Evolutionary conservation across 257 asterid genomes (phyloP), one percentile per base, ranked within the genome.

Genomic region (Rehmannia glutinosa): DNA sequence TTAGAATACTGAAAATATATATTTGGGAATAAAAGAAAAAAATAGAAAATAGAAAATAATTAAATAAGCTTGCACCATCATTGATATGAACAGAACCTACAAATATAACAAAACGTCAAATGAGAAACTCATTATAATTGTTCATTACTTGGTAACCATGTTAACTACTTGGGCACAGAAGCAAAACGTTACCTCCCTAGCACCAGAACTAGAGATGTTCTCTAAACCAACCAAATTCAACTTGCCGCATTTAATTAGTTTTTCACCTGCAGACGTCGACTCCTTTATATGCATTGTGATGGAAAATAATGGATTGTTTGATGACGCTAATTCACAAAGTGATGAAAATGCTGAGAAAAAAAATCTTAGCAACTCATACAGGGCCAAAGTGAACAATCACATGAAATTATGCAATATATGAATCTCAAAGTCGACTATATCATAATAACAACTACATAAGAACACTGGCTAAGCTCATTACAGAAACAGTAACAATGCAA

Each of bases 231-330:
- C 97, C 81, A 88, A 76, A 75, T 91, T 91, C 64, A 91, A 80
- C 84, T 91, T 91, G 65, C 97, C 97, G 60, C 96, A 84, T 77
- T 91, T 91, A 58, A 91, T 86, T 27, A 91, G 84, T 60, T 91
- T 96, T 83, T 91, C 97, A 2, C 96, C 97, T 76, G 88, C 97
- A 64, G 96, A 87, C 16, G 96, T 91, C 16, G 95, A 81, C 78
- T 91, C 97, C 84, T 91, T 91, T 67, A 91, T n/a, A 75, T 91
- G 97, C 60, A 91, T 91, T 2, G 97, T 91, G 49, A 91, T 88
- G 72, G 96, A 84, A 69, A 91, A 91, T 25, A 91, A n/a, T n/a
- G n/a, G n/a, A n/a, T n/a, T n/a, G n/a, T n/a, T n/a, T n/a, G n/a
- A n/a, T n/a, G n/a, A n/a, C n/a, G n/a, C n/a, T n/a, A n/a, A n/a